Evolutionary conservation across 139 green algal species (phyloP), one percentile per base, ranked within the genome.

Genomic region (Micractinium sp.): DNA sequence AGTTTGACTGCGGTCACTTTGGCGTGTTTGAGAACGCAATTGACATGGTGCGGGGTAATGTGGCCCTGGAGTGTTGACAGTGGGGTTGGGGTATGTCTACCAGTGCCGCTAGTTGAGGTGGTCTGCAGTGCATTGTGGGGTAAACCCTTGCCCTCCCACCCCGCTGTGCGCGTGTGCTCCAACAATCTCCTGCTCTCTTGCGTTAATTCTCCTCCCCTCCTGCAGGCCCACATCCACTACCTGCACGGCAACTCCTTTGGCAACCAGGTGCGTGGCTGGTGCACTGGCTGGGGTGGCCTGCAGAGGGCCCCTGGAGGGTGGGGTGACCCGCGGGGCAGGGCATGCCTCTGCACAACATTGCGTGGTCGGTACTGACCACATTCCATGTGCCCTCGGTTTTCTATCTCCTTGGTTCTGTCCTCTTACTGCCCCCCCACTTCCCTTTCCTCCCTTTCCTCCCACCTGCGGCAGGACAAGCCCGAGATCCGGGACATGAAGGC

Each of bases 11-110:
- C 84, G 88, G 89, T 81, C 92, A 95, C 87, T 93, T 89, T 92
- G 89, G 87, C n/a, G 96, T 98, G 85, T 98, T 98, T 92, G 96
- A 98, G 89, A 98, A 98, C 86, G 96, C 96, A 71, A 94, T 98
- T n/a, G 96, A 98, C 93, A 95, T 98, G 93, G 95, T 89, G 85
- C 60, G 85, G 47, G 47, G 47, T n/a, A n/a, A n/a, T n/a, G n/a
- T n/a, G n/a, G n/a, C n/a, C n/a, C n/a, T n/a, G n/a, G n/a, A n/a
- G n/a, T n/a, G n/a, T n/a, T n/a, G n/a, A n/a, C n/a, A n/a, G n/a
- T n/a, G n/a, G n/a, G n/a, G n/a, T n/a, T n/a, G n/a, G n/a, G n/a
- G n/a, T n/a, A n/a, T n/a, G n/a, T n/a, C n/a, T n/a, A n/a, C n/a
- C n/a, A n/a, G n/a, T n/a, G n/a, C n/a, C n/a, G n/a, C n/a, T n/a